These are phyloP conservation scores for Hondaea fermentalgiana DNA, from an alignment of 108 stramenopile species.

Conservation along the genomic window DNA sequence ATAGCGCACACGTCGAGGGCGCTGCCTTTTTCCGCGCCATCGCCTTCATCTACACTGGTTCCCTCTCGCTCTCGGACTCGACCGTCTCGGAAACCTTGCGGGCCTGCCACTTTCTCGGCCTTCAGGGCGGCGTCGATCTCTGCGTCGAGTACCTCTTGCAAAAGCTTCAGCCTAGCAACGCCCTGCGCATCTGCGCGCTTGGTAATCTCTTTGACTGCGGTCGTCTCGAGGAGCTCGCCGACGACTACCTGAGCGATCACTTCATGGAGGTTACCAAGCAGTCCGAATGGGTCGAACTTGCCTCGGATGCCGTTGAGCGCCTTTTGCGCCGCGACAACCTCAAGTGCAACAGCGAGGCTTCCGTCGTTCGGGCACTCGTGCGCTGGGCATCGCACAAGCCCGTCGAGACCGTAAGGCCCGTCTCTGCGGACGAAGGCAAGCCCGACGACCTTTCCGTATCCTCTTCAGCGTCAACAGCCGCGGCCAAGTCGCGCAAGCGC, in stretches of 20 bases:
- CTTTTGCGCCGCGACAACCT: not conserved
- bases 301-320: not conserved
- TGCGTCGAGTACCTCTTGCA: not conserved
- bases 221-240: not conserved
- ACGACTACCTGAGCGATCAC: conserved; percentile 5
- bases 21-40: not conserved
- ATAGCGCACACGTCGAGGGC: not conserved
- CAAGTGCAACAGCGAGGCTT: conserved; percentile 11
- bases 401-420: not conserved
- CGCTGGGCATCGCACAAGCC: not conserved
- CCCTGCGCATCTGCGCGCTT: not conserved
- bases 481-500: too few relatives aligned
- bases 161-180: not conserved
- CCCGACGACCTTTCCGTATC: not conserved
- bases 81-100: not conserved
- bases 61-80: not conserved
- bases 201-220: not conserved
- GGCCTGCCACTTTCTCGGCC: conserved; percentile 8
- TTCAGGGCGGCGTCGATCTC: not conserved
- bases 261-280: not conserved
- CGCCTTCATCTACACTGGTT: not conserved
- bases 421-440: not conserved
- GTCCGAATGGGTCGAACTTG: not conserved
- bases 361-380: not conserved
- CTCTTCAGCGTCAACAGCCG: not conserved